Percentiles rank a stretch among this genome's conserved stretches.
Evolutionary conservation across 495 filamentous ascomycete genomes (phyloP).

Genomic region (Niebla homalea): DNA sequence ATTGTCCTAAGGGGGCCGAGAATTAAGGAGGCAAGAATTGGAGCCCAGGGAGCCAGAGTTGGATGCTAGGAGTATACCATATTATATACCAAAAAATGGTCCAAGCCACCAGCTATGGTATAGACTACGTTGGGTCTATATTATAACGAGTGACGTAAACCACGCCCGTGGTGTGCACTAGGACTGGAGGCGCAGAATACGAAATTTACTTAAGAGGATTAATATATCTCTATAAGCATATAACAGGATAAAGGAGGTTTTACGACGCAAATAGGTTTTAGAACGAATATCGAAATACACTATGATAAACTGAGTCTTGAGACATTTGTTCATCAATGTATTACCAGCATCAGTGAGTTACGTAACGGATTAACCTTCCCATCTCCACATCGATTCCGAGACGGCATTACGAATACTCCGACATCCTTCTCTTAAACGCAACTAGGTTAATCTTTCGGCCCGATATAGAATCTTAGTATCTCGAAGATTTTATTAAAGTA

Average conservation of each 20-base stretch:
- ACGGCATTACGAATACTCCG: conserved; percentile 5
- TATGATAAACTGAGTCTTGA: neutral
- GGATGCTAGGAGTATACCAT: too few relatives aligned
- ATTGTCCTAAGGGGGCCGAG: neutral
- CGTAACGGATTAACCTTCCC: conserved; percentile 9
- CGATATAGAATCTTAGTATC: neutral
- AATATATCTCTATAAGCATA: too few relatives aligned
- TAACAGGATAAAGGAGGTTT: too few relatives aligned
- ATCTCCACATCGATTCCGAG: conserved; percentile 11
- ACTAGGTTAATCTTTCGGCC: conserved; percentile 8
- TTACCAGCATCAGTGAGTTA: conserved; percentile 13
- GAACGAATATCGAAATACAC: too few relatives aligned
- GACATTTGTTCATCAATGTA: neutral
- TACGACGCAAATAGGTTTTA: too few relatives aligned
- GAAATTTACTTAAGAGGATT: too few relatives aligned
- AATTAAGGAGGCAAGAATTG: neutral
- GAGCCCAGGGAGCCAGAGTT: neutral
- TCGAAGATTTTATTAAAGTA: conserved; percentile 1
- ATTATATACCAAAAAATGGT: too few relatives aligned
- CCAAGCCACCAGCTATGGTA: too few relatives aligned
- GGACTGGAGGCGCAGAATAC: too few relatives aligned
- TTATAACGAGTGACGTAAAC: too few relatives aligned
- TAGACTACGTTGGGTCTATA: too few relatives aligned
- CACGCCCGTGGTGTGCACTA: too few relatives aligned
- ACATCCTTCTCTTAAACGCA: conserved; percentile 12